Conservation (phyloP, 805 yeast species). For the Yarrowia keelungensis region DNA sequence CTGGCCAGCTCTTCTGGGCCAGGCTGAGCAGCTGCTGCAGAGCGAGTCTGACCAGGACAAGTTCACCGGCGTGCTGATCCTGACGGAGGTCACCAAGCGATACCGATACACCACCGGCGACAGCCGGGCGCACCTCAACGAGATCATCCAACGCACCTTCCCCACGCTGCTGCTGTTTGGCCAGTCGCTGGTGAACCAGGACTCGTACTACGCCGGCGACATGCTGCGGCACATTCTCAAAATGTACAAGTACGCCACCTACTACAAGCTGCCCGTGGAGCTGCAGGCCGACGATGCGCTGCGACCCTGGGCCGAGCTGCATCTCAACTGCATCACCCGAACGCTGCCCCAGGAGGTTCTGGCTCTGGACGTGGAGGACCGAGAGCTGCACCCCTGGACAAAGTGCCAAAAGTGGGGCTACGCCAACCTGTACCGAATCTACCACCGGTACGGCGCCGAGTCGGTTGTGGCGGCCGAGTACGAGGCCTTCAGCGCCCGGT, state of each 20-base stretch:
- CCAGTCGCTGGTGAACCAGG: constrained; percentile 56
- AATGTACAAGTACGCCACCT: constrained; percentile 75
- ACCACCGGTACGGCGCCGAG: constrained; percentile 53
- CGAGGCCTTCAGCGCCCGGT: constrained; percentile 64
- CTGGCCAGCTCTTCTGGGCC: constrained; percentile 64
- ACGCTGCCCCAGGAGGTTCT: constrained; percentile 62
- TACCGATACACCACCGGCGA: constrained; percentile 75
- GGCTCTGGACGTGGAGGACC: constrained; percentile 60
- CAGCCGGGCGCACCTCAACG: constrained; percentile 60
- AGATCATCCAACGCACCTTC: constrained; percentile 62
- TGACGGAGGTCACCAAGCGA: constrained; percentile 65
- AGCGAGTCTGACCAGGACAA: constrained; percentile 59
- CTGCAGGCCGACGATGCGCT: constrained; percentile 62
- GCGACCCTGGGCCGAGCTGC: constrained; percentile 77
- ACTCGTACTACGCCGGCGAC: constrained; percentile 63
- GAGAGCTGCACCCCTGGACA: constrained; percentile 64
- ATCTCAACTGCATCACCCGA: constrained; percentile 68
- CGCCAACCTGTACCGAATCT: constrained; percentile 58
- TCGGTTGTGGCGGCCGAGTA: constrained; percentile 53
- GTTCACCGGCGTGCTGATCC: constrained; percentile 61
- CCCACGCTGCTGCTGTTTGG: constrained; percentile 74
- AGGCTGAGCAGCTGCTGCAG: constrained; percentile 56
- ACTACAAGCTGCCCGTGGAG: constrained; percentile 67
- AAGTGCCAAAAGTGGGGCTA: constrained; percentile 90
- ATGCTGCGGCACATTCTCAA: constrained; percentile 77